Conservation (phyloP, 2,329 filamentous ascomycete genomes). For the Sclerotinia borealis region DNA sequence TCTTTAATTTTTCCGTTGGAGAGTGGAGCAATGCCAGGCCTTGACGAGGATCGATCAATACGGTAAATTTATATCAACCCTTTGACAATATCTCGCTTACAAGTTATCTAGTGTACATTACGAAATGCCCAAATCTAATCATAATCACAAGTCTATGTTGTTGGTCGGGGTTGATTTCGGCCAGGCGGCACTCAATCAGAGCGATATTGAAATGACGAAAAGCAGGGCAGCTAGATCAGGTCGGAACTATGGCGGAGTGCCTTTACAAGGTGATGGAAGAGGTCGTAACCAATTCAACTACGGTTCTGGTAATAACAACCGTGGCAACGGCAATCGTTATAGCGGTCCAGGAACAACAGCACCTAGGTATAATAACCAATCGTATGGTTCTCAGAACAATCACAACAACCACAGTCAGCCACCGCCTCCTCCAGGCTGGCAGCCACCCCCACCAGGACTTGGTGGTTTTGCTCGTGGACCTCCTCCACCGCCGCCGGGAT, state of each 20-base stretch:
- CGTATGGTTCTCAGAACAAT: conserved; percentile 13
- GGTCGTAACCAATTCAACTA: conserved; percentile 50
- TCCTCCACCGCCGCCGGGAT: conserved; percentile 41
- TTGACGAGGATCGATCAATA: conserved; percentile 82
- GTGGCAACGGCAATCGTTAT: conserved; percentile 13
- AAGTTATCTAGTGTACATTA: conserved; percentile 65
- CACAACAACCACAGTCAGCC: conserved; percentile 25
- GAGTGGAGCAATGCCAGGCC: conserved; percentile 61
- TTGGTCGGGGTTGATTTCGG: conserved; percentile 75
- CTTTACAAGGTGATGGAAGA: conserved; percentile 45
- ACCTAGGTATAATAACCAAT: conserved; percentile 12
- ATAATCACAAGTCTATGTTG: conserved; percentile 89
- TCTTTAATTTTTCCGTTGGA: conserved; percentile 73
- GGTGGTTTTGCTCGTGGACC: conserved; percentile 40
- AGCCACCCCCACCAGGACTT: conserved; percentile 41
- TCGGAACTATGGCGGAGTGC: conserved; percentile 64
- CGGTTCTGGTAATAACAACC: conserved; percentile 30
- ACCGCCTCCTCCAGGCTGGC: conserved; percentile 32
- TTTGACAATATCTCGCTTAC: conserved; percentile 9
- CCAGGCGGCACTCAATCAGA: conserved; percentile 62
- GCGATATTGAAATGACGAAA: conserved; percentile 69
- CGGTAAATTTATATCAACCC: conserved; percentile 49
- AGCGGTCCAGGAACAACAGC: conserved; percentile 7
- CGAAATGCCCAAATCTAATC: conserved; percentile 65
- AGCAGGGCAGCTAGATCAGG: conserved; percentile 59